phyloP scores from a whole-genome alignment of 148 eudicot genomes.

The Silene latifolia region DNA sequence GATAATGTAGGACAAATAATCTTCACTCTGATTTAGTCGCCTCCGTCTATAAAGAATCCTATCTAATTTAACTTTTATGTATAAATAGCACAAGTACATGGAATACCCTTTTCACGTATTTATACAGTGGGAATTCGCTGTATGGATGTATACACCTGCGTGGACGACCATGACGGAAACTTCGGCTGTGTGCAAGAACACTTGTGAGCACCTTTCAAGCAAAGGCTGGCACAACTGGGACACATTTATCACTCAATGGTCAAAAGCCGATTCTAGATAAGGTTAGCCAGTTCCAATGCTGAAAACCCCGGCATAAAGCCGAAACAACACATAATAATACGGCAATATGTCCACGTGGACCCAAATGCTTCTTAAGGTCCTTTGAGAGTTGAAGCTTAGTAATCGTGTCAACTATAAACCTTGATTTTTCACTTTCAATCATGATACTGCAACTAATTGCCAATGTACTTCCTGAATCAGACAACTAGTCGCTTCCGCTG shows the following conservation, averaged over 20 bases:
- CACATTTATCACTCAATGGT: slow-evolving; percentile 20
- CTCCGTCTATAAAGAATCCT: slow-evolving; percentile 22
- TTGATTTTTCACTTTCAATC: slow-evolving; percentile 25
- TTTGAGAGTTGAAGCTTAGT: slow-evolving; percentile 7
- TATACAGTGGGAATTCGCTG: slow-evolving; percentile 29
- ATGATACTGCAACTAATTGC: slow-evolving; percentile 14
- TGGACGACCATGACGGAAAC: slow-evolving; percentile 14
- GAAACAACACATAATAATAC: slow-evolving; percentile 5
- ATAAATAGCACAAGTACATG: slow-evolving; percentile 30
- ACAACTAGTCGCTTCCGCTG: slow-evolving; percentile 72
- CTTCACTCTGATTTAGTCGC: slow-evolving; percentile 8
- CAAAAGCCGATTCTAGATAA: slow-evolving; percentile 20
- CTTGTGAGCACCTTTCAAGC: slow-evolving; percentile 7
- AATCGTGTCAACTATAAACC: slow-evolving; percentile 9
- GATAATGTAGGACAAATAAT: background rate
- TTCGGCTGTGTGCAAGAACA: background rate
- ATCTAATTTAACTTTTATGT: slow-evolving; percentile 13
- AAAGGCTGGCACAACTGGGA: slow-evolving; percentile 13
- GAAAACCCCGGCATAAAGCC: slow-evolving; percentile 23
- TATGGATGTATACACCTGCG: slow-evolving; percentile 27
- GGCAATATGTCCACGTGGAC: slow-evolving; percentile 10
- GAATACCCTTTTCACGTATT: slow-evolving; percentile 21
- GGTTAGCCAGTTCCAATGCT: slow-evolving; percentile 22
- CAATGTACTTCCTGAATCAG: background rate
- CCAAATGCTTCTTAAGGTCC: slow-evolving; percentile 26